Evolutionary conservation across 768 basidiomycete genomes (phyloP).

Genomic region (Termitomyces heimii): DNA sequence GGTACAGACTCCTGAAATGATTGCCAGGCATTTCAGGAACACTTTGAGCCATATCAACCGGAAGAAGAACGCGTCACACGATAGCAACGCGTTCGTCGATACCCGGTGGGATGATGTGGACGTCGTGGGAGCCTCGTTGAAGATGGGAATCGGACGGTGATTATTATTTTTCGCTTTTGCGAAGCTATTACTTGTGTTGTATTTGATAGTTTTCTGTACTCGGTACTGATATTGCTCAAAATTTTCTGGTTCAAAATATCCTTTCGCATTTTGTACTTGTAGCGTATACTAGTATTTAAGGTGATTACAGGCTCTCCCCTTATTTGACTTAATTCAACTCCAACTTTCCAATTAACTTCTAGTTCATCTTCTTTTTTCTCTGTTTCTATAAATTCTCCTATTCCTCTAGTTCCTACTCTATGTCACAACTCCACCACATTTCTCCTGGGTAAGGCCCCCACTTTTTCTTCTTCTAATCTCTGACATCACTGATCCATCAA

Average conservation of each 20-base stretch:
- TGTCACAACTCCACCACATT: no score
- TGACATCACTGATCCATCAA: no score
- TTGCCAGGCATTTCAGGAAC: constrained; percentile 89
- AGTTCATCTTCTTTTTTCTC: no score
- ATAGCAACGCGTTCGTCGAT: constrained; percentile 32
- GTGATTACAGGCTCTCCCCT: no score
- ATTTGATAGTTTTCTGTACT: constrained; percentile 9
- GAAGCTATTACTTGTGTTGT: not conserved
- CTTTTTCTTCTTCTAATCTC: no score
- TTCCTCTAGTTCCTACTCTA: no score
- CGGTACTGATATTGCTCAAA: not conserved
- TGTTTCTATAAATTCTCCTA: no score
- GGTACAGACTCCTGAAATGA: constrained; percentile 90
- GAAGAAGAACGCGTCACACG: constrained; percentile 53
- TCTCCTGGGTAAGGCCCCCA: no score
- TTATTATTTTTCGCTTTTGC: not conserved
- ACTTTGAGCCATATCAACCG: constrained; percentile 78
- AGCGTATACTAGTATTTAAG: not conserved
- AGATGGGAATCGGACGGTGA: constrained; percentile 76
- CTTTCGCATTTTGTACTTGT: no score
- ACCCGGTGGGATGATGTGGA: constrained; percentile 84
- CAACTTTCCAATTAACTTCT: no score
- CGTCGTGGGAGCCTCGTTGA: constrained; percentile 79
- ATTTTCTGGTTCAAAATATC: no score
- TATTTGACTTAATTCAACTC: no score